Evolutionary conservation across 495 filamentous ascomycete genomes (phyloP).

Genomic region (Aspergillus ellipticus): DNA sequence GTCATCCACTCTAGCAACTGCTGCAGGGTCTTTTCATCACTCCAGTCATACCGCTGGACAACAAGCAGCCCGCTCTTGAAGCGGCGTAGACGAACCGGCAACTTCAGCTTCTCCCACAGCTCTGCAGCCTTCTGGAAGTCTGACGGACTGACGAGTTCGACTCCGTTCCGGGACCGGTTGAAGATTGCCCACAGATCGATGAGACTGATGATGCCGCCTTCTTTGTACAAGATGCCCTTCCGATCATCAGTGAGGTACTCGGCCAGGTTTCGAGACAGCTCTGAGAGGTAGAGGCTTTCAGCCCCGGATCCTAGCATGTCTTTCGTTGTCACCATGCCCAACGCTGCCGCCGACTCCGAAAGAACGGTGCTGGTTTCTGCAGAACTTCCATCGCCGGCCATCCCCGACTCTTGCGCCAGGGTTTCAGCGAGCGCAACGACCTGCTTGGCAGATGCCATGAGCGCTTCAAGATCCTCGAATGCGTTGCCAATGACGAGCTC

Average conservation of each 20-base stretch:
- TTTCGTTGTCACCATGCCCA: slow-evolving; percentile 88
- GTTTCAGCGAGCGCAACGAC: slow-evolving; percentile 89
- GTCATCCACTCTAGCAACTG: slow-evolving; percentile 72
- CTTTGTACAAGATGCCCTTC: slow-evolving; percentile 71
- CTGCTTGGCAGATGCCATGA: slow-evolving; percentile 96
- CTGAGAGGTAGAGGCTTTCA: slow-evolving; percentile 62
- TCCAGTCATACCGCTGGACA: slow-evolving; percentile 83
- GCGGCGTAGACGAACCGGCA: slow-evolving; percentile 80
- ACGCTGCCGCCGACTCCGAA: slow-evolving; percentile 75
- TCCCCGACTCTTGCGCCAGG: slow-evolving; percentile 67
- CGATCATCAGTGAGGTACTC: slow-evolving; percentile 93
- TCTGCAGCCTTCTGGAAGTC: slow-evolving; percentile 89
- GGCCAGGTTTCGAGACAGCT: slow-evolving; percentile 83
- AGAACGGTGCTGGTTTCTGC: slow-evolving; percentile 69
- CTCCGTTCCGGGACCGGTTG: slow-evolving; percentile 90
- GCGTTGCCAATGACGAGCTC: slow-evolving; percentile 88
- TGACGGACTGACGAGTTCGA: slow-evolving; percentile 86
- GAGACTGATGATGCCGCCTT: slow-evolving; percentile 90
- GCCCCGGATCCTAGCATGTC: slow-evolving; percentile 71
- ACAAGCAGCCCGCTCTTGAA: slow-evolving; percentile 93
- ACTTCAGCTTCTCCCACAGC: slow-evolving; percentile 81
- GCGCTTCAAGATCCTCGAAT: slow-evolving; percentile 92
- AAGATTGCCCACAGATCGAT: slow-evolving; percentile 97
- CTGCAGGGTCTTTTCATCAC: slow-evolving; percentile 83
- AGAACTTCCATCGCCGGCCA: slow-evolving; percentile 50